phyloP scores from a whole-genome alignment of 106 monocot genomes.

The Dactylorhiza incarnata region DNA sequence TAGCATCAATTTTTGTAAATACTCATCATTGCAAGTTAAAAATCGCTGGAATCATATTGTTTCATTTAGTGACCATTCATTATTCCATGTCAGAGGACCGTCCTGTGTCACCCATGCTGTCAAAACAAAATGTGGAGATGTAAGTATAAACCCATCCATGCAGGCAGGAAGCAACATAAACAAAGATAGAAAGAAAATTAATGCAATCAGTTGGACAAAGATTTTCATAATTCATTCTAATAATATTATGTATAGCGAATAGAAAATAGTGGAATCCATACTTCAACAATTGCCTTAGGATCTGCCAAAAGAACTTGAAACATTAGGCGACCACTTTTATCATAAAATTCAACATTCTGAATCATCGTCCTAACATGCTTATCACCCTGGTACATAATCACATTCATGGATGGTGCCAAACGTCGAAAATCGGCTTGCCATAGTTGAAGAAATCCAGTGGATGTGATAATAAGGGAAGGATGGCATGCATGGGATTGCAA shows the following conservation, averaged over 20 bases:
- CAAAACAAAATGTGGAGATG: background rate
- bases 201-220: background rate
- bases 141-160: background rate
- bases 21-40: no score
- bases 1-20: no score
- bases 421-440: conserved; percentile 50
- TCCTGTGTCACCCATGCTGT: background rate
- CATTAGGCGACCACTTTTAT: conserved; percentile 48
- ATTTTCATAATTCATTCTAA: background rate
- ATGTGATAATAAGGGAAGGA: conserved; percentile 57
- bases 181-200: background rate
- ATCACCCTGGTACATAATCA: conserved; percentile 45
- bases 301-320: conserved; percentile 67
- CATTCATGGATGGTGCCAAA: conserved; percentile 46
- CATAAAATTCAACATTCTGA: conserved; percentile 49
- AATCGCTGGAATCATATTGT: no score
- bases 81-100: no score
- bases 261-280: conserved; percentile 17
- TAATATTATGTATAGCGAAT: background rate
- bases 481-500: conserved; percentile 28
- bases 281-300: conserved; percentile 56
- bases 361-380: conserved; percentile 45
- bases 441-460: conserved; percentile 22
- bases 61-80: no score
- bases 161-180: background rate